These are phyloP conservation scores for Neurospora terricola DNA, from an alignment of 495 filamentous ascomycete genomes.

Conservation along the genomic window DNA sequence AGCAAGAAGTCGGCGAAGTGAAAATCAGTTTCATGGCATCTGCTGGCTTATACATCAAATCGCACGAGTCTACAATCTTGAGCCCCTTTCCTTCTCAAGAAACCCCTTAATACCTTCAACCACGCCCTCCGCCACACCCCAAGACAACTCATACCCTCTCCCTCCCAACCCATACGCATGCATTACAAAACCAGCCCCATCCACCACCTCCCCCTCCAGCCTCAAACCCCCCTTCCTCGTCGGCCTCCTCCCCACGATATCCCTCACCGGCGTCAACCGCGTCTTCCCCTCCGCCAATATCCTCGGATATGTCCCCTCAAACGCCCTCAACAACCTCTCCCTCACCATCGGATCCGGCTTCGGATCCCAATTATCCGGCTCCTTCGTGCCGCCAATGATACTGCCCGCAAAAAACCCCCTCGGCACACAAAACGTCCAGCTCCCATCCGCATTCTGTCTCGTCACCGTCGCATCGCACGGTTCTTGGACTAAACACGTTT, in stretches of 20 bases:
- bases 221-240: slow-evolving; percentile 33
- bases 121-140: slow-evolving; percentile 36
- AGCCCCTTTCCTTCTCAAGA: slow-evolving; percentile 4
- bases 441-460: slow-evolving; percentile 46
- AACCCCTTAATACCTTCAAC: slow-evolving; percentile 19
- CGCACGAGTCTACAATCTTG: slow-evolving; percentile 4
- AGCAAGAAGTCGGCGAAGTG: not conserved
- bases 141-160: slow-evolving; percentile 45
- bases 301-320: slow-evolving; percentile 28
- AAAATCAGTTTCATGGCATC: not conserved
- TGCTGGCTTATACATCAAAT: not conserved
- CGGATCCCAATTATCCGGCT: slow-evolving; percentile 45
- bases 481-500: slow-evolving; percentile 35
- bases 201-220: slow-evolving; percentile 29
- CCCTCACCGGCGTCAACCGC: slow-evolving; percentile 27
- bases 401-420: slow-evolving; percentile 50
- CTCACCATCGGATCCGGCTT: slow-evolving; percentile 37
- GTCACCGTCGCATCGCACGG: slow-evolving; percentile 44
- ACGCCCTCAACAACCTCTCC: slow-evolving; percentile 33
- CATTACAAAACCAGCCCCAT: slow-evolving; percentile 33
- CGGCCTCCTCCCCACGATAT: slow-evolving; percentile 31
- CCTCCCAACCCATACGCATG: slow-evolving; percentile 58
- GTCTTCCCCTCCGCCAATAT: slow-evolving; percentile 20
- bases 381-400: slow-evolving; percentile 54
- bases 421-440: slow-evolving; percentile 52